Conservation (phyloP, 176 grass and related monocot species). For the Tuctoria greenei region DNA sequence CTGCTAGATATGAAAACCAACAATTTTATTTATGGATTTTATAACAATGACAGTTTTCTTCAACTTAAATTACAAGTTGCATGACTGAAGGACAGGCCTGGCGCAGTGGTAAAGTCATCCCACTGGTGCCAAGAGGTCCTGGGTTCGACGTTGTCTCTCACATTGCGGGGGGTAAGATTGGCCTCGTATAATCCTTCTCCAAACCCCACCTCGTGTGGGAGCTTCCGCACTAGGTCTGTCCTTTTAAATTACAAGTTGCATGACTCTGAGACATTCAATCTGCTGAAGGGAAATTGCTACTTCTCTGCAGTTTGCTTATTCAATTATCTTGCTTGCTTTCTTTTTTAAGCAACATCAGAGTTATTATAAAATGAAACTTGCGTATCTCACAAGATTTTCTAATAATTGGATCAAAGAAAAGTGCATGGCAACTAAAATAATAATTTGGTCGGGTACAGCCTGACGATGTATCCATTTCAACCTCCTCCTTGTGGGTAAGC, state of each 20-base stretch:
- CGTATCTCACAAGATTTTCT: neutral
- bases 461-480: conserved; percentile 30
- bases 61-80: too few species aligned
- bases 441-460: conserved; percentile 8
- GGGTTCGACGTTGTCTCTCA: too few species aligned
- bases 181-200: too few species aligned
- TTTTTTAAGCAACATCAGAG: neutral
- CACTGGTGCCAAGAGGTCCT: too few species aligned
- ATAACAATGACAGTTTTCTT: too few species aligned
- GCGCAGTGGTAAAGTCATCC: too few species aligned
- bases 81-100: too few species aligned
- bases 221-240: too few species aligned
- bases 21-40: too few species aligned
- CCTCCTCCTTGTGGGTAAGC: neutral
- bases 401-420: conserved; percentile 11
- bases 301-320: neutral
- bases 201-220: too few species aligned
- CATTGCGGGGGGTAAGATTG: too few species aligned
- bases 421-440: neutral
- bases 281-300: neutral
- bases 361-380: neutral
- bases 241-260: neutral
- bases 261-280: neutral
- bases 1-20: too few species aligned
- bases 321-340: neutral